Evolutionary conservation across 2,329 filamentous ascomycete species (phyloP).

Genomic region (Colletotrichum chlorophyti): DNA sequence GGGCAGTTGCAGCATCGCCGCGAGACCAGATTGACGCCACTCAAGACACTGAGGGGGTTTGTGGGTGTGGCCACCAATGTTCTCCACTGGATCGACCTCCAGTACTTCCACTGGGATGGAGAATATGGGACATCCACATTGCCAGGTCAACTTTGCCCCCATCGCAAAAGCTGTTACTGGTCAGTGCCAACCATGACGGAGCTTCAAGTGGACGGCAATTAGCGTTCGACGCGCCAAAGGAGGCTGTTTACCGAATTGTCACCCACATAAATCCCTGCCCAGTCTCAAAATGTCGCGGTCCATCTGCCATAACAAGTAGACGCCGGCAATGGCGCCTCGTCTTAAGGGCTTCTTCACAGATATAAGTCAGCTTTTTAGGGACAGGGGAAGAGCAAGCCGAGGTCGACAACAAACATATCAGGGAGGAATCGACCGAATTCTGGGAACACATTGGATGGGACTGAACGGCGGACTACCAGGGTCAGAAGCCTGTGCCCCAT

Average conservation of each 20-base stretch:
- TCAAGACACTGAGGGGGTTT: slow-evolving; percentile 24
- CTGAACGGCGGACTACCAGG: neutral
- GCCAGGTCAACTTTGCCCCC: slow-evolving; percentile 12
- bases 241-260: slow-evolving; percentile 6
- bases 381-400: slow-evolving; percentile 4
- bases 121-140: slow-evolving; percentile 12
- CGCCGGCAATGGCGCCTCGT: slow-evolving; percentile 8
- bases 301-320: slow-evolving; percentile 13
- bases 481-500: neutral
- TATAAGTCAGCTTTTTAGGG: neutral
- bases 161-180: slow-evolving; percentile 5
- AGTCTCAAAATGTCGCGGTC: neutral
- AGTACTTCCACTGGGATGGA: slow-evolving; percentile 21
- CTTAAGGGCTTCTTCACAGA: neutral
- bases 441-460: slow-evolving; percentile 13
- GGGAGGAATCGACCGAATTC: neutral
- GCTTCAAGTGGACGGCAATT: slow-evolving; percentile 1
- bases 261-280: neutral
- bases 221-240: slow-evolving; percentile 12
- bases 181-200: slow-evolving; percentile 6
- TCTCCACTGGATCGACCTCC: slow-evolving; percentile 27
- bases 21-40: slow-evolving; percentile 20
- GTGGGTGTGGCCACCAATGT: slow-evolving; percentile 6
- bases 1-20: slow-evolving; percentile 10
- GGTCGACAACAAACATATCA: neutral